These are phyloP conservation scores for Populus tomentosa DNA, from an alignment of 441 rosid genomes.

Conservation along the genomic window DNA sequence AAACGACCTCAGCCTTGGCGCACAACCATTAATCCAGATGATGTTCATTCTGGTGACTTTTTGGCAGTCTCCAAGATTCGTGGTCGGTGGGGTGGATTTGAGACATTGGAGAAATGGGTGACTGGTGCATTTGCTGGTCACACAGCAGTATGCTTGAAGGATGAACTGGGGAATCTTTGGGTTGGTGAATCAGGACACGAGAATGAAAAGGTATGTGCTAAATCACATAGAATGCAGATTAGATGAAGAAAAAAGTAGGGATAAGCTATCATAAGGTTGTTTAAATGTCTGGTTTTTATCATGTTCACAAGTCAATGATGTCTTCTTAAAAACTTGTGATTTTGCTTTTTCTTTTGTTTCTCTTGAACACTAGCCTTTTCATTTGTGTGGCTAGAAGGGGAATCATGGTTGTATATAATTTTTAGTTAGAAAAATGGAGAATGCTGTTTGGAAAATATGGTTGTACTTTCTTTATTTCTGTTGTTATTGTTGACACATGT, in stretches of 20 bases:
- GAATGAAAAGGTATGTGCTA: conserved; percentile 70
- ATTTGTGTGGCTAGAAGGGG: background rate
- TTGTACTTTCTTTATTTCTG: background rate
- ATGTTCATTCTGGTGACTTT: conserved; percentile 85
- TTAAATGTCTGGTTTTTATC: background rate
- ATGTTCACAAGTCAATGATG: background rate
- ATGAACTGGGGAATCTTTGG: conserved; percentile 84
- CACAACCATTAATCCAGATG: conserved; percentile 52
- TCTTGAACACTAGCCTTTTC: background rate
- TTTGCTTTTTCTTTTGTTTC: background rate
- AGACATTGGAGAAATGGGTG: conserved; percentile 97
- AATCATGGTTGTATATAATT: background rate
- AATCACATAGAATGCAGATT: background rate
- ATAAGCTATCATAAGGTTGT: background rate
- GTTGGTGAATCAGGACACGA: conserved; percentile 99
- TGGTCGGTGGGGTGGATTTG: conserved; percentile 98
- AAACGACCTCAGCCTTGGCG: conserved; percentile 77
- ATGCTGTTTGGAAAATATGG: background rate
- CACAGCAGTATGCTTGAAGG: conserved; percentile 94
- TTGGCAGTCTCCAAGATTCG: conserved; percentile 88
- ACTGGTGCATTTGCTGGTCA: conserved; percentile 99
- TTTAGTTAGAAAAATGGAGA: background rate
- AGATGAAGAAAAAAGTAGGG: background rate
- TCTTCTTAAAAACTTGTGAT: background rate
- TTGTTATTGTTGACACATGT: background rate